phyloP scores from a whole-genome alignment of 176 grass and related monocot species.

The Oryza rufipogon region DNA sequence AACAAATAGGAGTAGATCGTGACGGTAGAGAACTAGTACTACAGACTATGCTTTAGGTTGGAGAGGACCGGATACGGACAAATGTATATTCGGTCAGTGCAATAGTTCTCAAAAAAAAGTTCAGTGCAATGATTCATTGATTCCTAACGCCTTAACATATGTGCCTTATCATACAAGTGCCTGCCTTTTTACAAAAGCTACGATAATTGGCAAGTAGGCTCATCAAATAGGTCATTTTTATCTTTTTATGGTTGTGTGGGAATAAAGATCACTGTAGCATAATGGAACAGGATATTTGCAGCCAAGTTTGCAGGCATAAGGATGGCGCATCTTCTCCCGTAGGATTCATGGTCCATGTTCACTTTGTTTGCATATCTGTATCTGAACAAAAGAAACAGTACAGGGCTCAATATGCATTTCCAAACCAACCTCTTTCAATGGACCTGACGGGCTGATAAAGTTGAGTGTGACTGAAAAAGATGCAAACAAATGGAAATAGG shows the following conservation, averaged over 20 bases:
- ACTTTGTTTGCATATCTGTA: neutral
- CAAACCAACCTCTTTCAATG: conserved; percentile 10
- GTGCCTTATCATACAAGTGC: neutral
- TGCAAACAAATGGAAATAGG: conserved; percentile 7
- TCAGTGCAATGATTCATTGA: neutral
- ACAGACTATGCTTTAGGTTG: neutral
- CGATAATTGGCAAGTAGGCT: neutral
- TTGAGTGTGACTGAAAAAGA: neutral
- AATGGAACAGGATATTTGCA: neutral
- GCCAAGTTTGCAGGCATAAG: neutral
- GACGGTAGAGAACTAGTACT: neutral
- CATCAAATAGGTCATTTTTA: neutral
- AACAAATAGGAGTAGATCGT: neutral
- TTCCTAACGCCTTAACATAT: conserved; percentile 24
- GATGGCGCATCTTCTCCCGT: neutral
- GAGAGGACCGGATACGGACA: neutral
- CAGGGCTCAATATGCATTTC: neutral
- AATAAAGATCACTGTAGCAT: neutral
- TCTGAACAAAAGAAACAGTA: neutral
- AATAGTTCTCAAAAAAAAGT: too few species aligned
- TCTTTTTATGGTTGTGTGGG: too few species aligned
- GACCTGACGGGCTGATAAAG: neutral
- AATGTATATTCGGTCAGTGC: neutral
- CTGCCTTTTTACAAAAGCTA: neutral
- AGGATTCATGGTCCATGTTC: neutral